phyloP scores from a whole-genome alignment of 257 asterid genomes.

The Jacaranda mimosifolia region DNA sequence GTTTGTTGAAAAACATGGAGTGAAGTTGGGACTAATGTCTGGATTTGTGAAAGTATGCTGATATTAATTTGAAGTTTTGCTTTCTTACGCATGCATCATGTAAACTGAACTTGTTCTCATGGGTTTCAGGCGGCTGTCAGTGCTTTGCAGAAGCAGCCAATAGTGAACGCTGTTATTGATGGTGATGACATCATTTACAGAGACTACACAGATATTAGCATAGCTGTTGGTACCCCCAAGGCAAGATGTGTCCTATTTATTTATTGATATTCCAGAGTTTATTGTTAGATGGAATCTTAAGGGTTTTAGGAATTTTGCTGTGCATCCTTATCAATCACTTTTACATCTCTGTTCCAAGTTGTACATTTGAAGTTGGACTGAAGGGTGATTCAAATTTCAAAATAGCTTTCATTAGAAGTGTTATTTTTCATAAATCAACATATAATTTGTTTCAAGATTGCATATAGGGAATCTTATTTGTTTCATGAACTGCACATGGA shows the following conservation, averaged over 20 bases:
- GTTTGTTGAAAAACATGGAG: slow-evolving; percentile 95
- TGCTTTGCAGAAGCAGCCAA: slow-evolving; percentile 92
- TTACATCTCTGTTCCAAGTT: slow-evolving; percentile 5
- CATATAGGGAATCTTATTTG: slow-evolving; percentile 1
- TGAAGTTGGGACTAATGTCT: slow-evolving; percentile 94
- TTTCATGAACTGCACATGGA: background rate
- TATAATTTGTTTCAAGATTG: slow-evolving; percentile 9
- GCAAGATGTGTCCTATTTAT: slow-evolving; percentile 47
- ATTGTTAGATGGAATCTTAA: background rate
- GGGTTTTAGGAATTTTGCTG: too few relatives aligned
- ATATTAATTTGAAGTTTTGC: background rate
- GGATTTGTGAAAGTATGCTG: slow-evolving; percentile 85
- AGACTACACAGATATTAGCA: slow-evolving; percentile 93
- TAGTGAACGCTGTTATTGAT: slow-evolving; percentile 95
- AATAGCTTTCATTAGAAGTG: background rate
- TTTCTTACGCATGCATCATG: slow-evolving; percentile 12
- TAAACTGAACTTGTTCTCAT: slow-evolving; percentile 22
- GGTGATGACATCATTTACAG: slow-evolving; percentile 97
- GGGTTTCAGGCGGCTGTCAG: slow-evolving; percentile 92
- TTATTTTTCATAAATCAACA: background rate
- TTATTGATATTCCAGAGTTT: slow-evolving; percentile 12
- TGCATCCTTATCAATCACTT: background rate
- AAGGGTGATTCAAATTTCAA: background rate
- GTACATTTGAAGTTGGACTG: slow-evolving; percentile 16
- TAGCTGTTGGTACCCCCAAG: slow-evolving; percentile 99